A percentile compares a stretch with the other conserved stretches of the same genome.
These are phyloP conservation scores for Plasmodium vivax DNA, from an alignment of 169 alveolate species.

Conservation along the genomic window DNA sequence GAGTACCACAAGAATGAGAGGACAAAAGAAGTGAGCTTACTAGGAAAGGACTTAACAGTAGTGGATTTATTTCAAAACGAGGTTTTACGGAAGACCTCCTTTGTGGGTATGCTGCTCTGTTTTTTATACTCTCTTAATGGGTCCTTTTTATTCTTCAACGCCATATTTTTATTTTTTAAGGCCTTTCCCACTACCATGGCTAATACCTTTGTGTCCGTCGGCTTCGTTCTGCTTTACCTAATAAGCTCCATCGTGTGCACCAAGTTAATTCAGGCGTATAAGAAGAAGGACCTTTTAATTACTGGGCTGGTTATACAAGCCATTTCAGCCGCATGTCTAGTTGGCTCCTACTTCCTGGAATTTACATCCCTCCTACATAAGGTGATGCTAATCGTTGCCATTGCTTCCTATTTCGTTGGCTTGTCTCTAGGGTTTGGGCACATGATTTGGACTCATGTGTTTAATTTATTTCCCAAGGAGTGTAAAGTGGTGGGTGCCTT, in stretches of 20 bases:
- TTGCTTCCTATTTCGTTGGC: constrained; percentile 5
- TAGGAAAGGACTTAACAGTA: constrained; percentile 15
- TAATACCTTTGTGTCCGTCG: neutral
- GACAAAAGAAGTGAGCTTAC: constrained; percentile 15
- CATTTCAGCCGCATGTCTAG: neutral
- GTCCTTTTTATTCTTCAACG: constrained; percentile 12
- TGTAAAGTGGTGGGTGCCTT: constrained; percentile 42
- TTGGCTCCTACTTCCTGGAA: neutral
- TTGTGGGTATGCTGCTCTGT: constrained; percentile 16
- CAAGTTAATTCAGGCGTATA: neutral
- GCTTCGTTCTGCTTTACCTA: constrained; percentile 14
- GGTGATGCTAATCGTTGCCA: constrained; percentile 5
- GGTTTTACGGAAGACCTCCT: constrained; percentile 1
- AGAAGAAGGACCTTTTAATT: constrained; percentile 7
- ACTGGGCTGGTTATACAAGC: constrained; percentile 22
- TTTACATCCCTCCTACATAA: neutral
- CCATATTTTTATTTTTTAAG: constrained; percentile 10
- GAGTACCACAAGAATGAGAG: constrained; percentile 26
- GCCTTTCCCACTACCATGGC: neutral
- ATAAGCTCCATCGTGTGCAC: constrained; percentile 21
- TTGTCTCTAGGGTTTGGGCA: constrained; percentile 70
- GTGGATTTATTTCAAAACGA: constrained; percentile 18
- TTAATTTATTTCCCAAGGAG: constrained; percentile 41
- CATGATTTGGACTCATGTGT: constrained; percentile 51
- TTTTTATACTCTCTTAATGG: constrained; percentile 36